phyloP scores from a whole-genome alignment of 1,284 basidiomycete genomes.

The Rhodotorula sp. region DNA sequence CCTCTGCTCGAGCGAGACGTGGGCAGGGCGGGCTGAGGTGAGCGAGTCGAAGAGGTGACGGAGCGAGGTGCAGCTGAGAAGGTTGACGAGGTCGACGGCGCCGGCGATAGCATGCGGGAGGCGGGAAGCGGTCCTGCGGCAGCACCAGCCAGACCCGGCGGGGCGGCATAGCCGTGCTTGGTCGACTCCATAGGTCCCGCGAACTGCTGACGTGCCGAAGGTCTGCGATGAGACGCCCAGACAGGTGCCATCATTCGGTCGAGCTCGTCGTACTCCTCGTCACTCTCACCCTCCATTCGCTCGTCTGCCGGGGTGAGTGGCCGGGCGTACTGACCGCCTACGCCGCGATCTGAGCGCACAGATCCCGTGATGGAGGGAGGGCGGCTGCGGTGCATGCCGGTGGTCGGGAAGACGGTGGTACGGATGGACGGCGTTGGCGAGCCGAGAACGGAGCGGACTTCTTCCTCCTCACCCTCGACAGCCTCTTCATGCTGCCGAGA shows the following conservation, averaged over 20 bases:
- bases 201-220: too few species aligned
- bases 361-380: neutral
- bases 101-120: neutral
- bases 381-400: neutral
- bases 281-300: neutral
- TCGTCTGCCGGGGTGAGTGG: neutral
- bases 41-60: neutral
- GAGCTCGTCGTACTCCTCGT: constrained; percentile 2
- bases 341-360: neutral
- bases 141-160: neutral
- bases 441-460: neutral
- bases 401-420: neutral
- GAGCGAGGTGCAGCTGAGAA: neutral
- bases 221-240: neutral
- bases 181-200: neutral
- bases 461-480: neutral
- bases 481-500: constrained; percentile 6
- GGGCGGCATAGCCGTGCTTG: neutral
- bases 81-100: neutral
- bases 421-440: neutral
- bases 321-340: neutral
- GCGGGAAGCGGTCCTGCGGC: neutral
- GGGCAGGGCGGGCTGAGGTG: neutral
- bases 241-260: neutral
- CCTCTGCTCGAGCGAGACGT: neutral